Conservation (phyloP, 179 eudicot species). For the Carnegiea gigantea region DNA sequence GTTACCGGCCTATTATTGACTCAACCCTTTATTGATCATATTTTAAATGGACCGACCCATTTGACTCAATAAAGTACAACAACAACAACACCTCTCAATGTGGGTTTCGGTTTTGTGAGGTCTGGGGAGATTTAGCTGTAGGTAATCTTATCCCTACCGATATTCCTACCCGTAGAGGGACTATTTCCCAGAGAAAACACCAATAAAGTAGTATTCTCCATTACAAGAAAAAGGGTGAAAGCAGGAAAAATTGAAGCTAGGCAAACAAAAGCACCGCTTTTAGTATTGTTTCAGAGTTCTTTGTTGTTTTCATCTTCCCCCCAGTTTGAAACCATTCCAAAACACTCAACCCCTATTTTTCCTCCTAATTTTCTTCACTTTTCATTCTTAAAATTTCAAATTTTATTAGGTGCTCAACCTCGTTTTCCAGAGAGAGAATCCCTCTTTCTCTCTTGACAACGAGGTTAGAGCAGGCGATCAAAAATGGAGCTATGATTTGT, state of each 20-base stretch:
- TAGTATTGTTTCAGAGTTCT: background rate
- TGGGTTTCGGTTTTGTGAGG: too few species aligned
- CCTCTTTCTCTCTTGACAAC: background rate
- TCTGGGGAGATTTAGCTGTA: too few species aligned
- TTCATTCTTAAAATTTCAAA: background rate
- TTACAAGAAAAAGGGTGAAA: background rate
- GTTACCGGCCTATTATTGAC: too few species aligned
- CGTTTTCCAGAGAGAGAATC: background rate
- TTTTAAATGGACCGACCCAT: too few species aligned
- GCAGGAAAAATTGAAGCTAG: background rate
- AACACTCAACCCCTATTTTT: conserved; percentile 4
- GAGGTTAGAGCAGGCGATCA: background rate
- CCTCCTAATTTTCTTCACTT: background rate
- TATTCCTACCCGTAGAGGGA: too few species aligned
- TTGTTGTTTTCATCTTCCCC: too few species aligned
- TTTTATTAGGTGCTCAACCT: background rate
- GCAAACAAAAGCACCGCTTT: conserved; percentile 12
- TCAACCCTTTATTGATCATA: too few species aligned
- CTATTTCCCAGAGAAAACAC: too few species aligned
- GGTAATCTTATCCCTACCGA: too few species aligned
- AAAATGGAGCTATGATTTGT: conserved; percentile 9
- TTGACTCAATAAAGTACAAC: too few species aligned
- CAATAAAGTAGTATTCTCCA: background rate
- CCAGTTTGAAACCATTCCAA: background rate
- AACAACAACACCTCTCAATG: too few species aligned